Percentiles rank a stretch among this genome's conserved stretches.
Evolutionary conservation across 345 rosid genomes (phyloP).

Genomic region (Lumnitzera littorea): DNA sequence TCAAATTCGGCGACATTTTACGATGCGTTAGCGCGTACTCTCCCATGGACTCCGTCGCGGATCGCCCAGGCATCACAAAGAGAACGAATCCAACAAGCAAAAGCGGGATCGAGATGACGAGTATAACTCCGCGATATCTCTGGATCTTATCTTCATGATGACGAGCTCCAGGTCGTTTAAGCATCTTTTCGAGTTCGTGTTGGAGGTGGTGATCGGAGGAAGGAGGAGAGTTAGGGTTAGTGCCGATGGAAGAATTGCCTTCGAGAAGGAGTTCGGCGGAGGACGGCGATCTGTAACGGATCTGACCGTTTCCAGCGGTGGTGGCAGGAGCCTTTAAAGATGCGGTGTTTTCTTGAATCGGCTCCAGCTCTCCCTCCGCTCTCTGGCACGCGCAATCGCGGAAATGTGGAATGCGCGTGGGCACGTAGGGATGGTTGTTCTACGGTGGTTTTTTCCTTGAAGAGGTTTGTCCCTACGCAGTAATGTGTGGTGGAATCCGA

Average conservation of each 20-base stretch:
- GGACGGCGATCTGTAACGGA: conserved; percentile 85
- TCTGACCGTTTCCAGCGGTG: conserved; percentile 73
- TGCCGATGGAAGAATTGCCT: conserved; percentile 21
- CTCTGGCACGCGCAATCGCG: background rate
- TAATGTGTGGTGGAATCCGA: background rate
- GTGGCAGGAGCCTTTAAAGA: conserved; percentile 56
- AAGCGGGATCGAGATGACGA: conserved; percentile 61
- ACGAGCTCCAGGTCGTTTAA: conserved; percentile 43
- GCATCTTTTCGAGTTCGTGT: conserved; percentile 40
- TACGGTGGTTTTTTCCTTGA: no score
- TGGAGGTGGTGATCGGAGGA: conserved; percentile 18
- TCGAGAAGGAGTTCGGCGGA: conserved; percentile 42
- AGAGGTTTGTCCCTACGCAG: background rate
- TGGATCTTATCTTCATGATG: conserved; percentile 75
- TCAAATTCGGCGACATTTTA: conserved; percentile 36
- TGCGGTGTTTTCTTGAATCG: conserved; percentile 48
- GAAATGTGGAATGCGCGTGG: no score
- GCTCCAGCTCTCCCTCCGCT: conserved; percentile 54
- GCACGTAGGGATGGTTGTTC: no score
- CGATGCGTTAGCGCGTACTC: conserved; percentile 36
- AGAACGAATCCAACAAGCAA: conserved; percentile 52
- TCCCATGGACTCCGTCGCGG: conserved; percentile 32
- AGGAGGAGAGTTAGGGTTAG: conserved; percentile 20
- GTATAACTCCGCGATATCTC: conserved; percentile 48
- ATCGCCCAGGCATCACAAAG: conserved; percentile 48